Base-by-base conservation (phyloP, 352 stramenopile genomes). In the Globisporangium lucens region DNA sequence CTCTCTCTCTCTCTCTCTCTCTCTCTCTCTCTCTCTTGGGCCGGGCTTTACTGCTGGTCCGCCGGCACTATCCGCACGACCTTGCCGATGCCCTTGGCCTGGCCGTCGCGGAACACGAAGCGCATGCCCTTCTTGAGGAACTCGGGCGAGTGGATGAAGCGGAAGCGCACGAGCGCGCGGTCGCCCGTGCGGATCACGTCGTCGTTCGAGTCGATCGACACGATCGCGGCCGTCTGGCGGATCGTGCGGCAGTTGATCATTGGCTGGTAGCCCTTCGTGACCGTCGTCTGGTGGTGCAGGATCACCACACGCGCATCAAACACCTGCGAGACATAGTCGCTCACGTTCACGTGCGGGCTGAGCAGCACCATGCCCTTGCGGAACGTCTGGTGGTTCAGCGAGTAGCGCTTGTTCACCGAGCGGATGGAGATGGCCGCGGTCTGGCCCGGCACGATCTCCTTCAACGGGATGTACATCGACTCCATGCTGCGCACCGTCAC, bases 51-150 rank as follows among this genome's bases (percentile, higher is more conserved):
- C 57, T 73, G 38, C 56, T 67, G 43, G 30, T 80, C 69, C 22
- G 60, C 62, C 24, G 72, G 76, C 33, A 95, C 61, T 84, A 95
- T 89, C 49, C 83, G 79, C 33, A 92, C 78, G 13, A 98, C 83
- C 72, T 97, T 98, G 41, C 97, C 97, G 53, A 99, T 98, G 66
- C 97, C 97, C 75, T 98, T 98, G 30, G 98, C 96, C 67, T 98
- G 90, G 3, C 97, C 98, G 75, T 99, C 97, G 58, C 98, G 93
- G 68, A 99, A 99, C 38, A 99, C 86, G 77, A 99, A 98, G 65
- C 88, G 86, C 86, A 96, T 98, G 56, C 97, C 97, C 29, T 96
- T 90, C 61, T 98, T 95, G 65, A 99, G 76, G 76, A 98, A 99
- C 78, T 99, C 97, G 4, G 92, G 83, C 36, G 87, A 85, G 68